Percentiles rank a stretch among this genome's conserved stretches.
Conservation (phyloP, 345 rosid genomes). For the Moricandia arvensis region DNA sequence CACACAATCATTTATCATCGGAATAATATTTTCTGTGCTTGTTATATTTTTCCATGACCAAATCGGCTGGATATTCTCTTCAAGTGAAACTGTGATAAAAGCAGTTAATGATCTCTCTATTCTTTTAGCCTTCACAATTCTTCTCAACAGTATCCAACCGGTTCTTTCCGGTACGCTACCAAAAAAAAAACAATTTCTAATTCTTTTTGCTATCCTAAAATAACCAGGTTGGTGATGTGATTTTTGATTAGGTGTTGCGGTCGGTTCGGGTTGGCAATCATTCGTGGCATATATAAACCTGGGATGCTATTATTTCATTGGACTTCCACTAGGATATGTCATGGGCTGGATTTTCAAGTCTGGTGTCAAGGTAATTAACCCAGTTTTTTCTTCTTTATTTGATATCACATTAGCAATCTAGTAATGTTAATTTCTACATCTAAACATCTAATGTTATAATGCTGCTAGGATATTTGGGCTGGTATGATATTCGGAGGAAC, state of each 20-base stretch:
- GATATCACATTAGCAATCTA: background rate
- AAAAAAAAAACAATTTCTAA: too few relatives aligned
- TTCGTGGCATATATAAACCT: slow-evolving; percentile 59
- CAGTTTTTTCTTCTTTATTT: background rate
- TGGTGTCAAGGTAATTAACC: slow-evolving; percentile 36
- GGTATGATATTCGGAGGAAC: slow-evolving; percentile 79
- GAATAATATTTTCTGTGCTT: slow-evolving; percentile 56
- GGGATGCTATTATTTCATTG: slow-evolving; percentile 63
- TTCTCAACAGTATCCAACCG: slow-evolving; percentile 91
- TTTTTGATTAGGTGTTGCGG: slow-evolving; percentile 58
- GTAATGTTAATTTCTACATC: background rate
- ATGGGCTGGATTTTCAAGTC: slow-evolving; percentile 58
- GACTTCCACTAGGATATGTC: slow-evolving; percentile 63
- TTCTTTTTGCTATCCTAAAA: background rate
- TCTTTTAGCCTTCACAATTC: slow-evolving; percentile 73
- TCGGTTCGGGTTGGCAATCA: slow-evolving; percentile 81
- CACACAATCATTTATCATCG: slow-evolving; percentile 51
- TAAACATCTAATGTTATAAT: background rate
- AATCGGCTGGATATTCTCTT: slow-evolving; percentile 56
- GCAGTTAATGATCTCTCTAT: slow-evolving; percentile 63
- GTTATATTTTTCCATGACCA: slow-evolving; percentile 45
- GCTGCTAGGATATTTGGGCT: slow-evolving; percentile 61
- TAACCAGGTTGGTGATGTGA: background rate
- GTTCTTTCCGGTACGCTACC: slow-evolving; percentile 60
- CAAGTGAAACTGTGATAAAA: slow-evolving; percentile 51